A percentile compares a stretch with the other conserved stretches of the same genome.
These are phyloP conservation scores for Tulasnella sp. DNA, from an alignment of 768 basidiomycete genomes.

Conservation along the genomic window DNA sequence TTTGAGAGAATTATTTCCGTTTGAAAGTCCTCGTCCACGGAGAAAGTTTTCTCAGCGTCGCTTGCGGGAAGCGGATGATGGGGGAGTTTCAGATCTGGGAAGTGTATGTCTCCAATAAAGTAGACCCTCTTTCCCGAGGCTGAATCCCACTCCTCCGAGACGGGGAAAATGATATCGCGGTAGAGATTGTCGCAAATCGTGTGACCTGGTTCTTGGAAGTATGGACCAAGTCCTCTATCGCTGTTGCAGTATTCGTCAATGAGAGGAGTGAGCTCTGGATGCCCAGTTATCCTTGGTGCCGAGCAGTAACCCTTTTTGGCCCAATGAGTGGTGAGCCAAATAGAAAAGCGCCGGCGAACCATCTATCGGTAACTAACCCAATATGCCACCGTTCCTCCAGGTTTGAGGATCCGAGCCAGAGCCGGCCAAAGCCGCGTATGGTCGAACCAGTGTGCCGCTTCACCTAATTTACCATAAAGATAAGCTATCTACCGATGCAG, in stretches of 20 bases:
- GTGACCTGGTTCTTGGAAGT: slow-evolving; percentile 71
- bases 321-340: neutral
- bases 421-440: slow-evolving; percentile 27
- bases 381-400: slow-evolving; percentile 31
- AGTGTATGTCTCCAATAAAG: slow-evolving; percentile 34
- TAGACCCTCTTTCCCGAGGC: slow-evolving; percentile 25
- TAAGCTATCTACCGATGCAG: neutral
- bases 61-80: neutral
- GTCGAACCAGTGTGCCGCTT: slow-evolving; percentile 33
- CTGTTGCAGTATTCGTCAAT: slow-evolving; percentile 46
- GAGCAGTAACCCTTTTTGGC: slow-evolving; percentile 44
- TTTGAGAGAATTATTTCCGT: slow-evolving; percentile 44
- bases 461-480: slow-evolving; percentile 20
- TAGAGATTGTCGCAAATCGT: slow-evolving; percentile 65
- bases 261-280: slow-evolving; percentile 49
- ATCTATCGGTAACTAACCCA: slow-evolving; percentile 20
- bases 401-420: slow-evolving; percentile 25
- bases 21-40: neutral
- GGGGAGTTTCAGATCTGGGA: slow-evolving; percentile 29
- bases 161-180: slow-evolving; percentile 46
- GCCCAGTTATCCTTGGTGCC: slow-evolving; percentile 56
- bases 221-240: slow-evolving; percentile 47
- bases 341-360: neutral
- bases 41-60: neutral
- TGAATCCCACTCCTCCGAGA: slow-evolving; percentile 24